Evolutionary conservation across 345 rosid species (phyloP), one percentile per base, ranked within the genome.

Genomic region (Murraya koenigii): DNA sequence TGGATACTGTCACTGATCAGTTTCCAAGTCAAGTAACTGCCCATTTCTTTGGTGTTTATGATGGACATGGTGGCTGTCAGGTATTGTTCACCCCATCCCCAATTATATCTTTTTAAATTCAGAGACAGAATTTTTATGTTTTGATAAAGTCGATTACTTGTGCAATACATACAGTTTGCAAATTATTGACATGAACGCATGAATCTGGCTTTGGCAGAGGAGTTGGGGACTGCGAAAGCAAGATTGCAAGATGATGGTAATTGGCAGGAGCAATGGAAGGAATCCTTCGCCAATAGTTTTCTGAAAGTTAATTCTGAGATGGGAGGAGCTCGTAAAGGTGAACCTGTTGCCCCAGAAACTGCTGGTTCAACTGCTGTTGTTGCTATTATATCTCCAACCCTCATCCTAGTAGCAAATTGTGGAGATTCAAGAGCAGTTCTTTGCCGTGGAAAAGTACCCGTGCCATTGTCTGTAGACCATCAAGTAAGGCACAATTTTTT

Each of bases 321-420:
- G 4, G 79, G 64, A 7, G 84, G 79, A 49, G 71, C 56, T 30
- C 33, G 25, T 35, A 32, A 47, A 41, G 74, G 58, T 65, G 72
- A 83, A 74, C 72, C 80, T 4, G 47, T 90, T 59, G 89, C 88
- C 15, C 89, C 93, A 3, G 95, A 89, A 66, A 92, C 96, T 22
- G 93, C 80, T 23, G 98, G 98, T 69, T 91, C 98, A n/a, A 94
- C 98, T 1, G 96, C 98, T n/a, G 90, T 91, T 26, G 92, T 90
- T 20, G 89, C 92, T 33, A 47, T 92, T 19, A 81, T 89, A 22
- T 87, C 88, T 76, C 80, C 88, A n/a, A 85, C 89, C 2, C 91
- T 86, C 61, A 85, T 92, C 15, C 82, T 94, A 30, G 86, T 91
- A 22, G 90, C 93, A 3, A 94, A 92, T 39, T 89, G 95, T 65